Evolutionary conservation across 768 basidiomycete genomes (phyloP), one percentile per base, ranked within the genome.

Genomic region (Trichaptum fuscoviolaceum): DNA sequence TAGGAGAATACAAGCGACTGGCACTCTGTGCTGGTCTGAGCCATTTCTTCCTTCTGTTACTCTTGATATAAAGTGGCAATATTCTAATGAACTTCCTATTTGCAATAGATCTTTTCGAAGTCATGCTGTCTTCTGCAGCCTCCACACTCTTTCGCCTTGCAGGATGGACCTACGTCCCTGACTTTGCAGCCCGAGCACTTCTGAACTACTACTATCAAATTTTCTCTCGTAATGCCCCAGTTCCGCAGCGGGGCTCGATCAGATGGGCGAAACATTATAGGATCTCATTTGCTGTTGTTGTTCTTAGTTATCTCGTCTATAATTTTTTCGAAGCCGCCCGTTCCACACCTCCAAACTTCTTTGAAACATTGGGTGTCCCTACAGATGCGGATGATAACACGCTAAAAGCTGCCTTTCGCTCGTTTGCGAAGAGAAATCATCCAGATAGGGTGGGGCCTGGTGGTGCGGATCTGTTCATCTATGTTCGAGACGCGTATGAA

Each of bases 401-500:
- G 8, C 80, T 95, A 69, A 93, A 92, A 77, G 68, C 77, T 6
- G 92, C 88, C 1, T 95, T 93, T 74, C 81, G 91, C 64, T 79
- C 83, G 23, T 93, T 95, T 70, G 93, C 90, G 25, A 85, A 83
- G 74, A 81, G 77, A 70, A 80, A 87, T 66, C 93, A 95, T 72
- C 93, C 93, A 0, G 93, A 95, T 77, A 82, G 88, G 66, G 85
- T 85, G 7, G 84, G 78, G 20, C 75, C 78, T 23, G 75, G 70
- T 23, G 88, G 88, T 8, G 88, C 87, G 69, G 81, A 80, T 15
- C 64, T 86, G 27, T 95, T 95, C 72, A 90, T 93, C 62, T 74
- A 78, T 60, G 87, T 91, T 5, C 78, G 91, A 67, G 85, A 88
- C 71, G 90, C 87, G 35, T 94, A 87, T 69, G 92, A 95, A 69